Evolutionary conservation across 805 yeast genomes (phyloP).

Genomic region (Hanseniaspora nectarophila): DNA sequence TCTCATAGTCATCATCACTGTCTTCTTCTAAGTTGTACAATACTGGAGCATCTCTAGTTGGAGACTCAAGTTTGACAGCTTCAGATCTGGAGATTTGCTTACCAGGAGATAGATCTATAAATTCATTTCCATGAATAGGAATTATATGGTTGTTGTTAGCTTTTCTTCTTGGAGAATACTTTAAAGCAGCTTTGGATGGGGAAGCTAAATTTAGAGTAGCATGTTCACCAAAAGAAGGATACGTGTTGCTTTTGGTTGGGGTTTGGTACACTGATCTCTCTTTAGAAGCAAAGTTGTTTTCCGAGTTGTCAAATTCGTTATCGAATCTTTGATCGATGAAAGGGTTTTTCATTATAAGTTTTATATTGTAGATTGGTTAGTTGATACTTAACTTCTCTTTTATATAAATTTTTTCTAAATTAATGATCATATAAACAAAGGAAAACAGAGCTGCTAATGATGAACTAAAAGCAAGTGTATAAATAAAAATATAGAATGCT

Average conservation of each 20-base stretch:
- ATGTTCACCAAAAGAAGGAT: neutral
- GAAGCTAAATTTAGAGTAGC: constrained; percentile 22
- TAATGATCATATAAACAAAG: neutral
- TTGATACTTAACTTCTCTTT: neutral
- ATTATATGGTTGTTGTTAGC: constrained; percentile 26
- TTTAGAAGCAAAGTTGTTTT: constrained; percentile 1
- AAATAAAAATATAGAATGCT: too few species aligned
- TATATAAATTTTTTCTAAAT: neutral
- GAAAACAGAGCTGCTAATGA: too few species aligned
- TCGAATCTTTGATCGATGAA: constrained; percentile 14
- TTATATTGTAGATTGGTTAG: neutral
- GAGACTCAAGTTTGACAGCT: constrained; percentile 60
- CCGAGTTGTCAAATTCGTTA: constrained; percentile 2
- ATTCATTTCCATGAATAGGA: constrained; percentile 18
- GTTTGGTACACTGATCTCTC: constrained; percentile 14
- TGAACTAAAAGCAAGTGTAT: too few species aligned
- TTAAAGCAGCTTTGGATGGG: constrained; percentile 32
- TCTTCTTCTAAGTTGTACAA: constrained; percentile 35
- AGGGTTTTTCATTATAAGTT: constrained; percentile 9
- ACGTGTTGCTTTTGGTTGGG: constrained; percentile 5
- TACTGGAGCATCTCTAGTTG: constrained; percentile 46
- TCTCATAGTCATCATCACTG: constrained; percentile 28
- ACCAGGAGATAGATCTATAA: constrained; percentile 15
- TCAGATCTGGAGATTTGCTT: constrained; percentile 50
- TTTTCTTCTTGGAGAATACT: constrained; percentile 33